These are phyloP conservation scores for Gynochthodes officinalis DNA, from an alignment of 257 asterid species.

Conservation along the genomic window DNA sequence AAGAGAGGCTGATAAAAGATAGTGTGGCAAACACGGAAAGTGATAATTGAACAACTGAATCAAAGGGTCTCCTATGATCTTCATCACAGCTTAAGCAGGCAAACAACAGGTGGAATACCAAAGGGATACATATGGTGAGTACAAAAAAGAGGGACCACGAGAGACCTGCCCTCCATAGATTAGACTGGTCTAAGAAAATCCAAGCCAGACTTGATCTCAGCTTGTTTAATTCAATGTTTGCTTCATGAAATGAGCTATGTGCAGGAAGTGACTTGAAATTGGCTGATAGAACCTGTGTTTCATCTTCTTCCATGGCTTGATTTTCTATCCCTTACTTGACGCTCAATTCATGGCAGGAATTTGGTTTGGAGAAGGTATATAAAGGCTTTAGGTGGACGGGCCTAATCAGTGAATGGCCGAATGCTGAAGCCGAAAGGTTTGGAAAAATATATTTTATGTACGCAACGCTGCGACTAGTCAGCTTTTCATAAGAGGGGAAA, in stretches of 20 bases:
- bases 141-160: slow-evolving; percentile 84
- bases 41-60: slow-evolving; percentile 60
- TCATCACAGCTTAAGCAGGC: slow-evolving; percentile 65
- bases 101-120: slow-evolving; percentile 61
- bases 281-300: slow-evolving; percentile 18
- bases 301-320: slow-evolving; percentile 33
- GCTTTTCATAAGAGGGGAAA: neutral
- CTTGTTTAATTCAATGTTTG: slow-evolving; percentile 38
- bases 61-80: slow-evolving; percentile 58
- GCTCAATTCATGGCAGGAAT: neutral
- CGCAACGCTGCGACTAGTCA: slow-evolving; percentile 2
- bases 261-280: slow-evolving; percentile 21
- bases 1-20: slow-evolving; percentile 67
- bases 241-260: slow-evolving; percentile 27
- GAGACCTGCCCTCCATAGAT: slow-evolving; percentile 59
- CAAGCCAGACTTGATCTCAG: slow-evolving; percentile 60
- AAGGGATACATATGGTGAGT: slow-evolving; percentile 64
- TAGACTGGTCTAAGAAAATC: slow-evolving; percentile 75
- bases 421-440: neutral
- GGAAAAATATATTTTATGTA: neutral
- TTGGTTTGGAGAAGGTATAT: neutral
- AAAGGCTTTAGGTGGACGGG: neutral
- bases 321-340: neutral
- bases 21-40: slow-evolving; percentile 60
- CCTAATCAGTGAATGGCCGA: neutral